A percentile compares a stretch with the other conserved stretches of the same genome.
Conservation (phyloP, 306 rosid species). For the Malus fusca region DNA sequence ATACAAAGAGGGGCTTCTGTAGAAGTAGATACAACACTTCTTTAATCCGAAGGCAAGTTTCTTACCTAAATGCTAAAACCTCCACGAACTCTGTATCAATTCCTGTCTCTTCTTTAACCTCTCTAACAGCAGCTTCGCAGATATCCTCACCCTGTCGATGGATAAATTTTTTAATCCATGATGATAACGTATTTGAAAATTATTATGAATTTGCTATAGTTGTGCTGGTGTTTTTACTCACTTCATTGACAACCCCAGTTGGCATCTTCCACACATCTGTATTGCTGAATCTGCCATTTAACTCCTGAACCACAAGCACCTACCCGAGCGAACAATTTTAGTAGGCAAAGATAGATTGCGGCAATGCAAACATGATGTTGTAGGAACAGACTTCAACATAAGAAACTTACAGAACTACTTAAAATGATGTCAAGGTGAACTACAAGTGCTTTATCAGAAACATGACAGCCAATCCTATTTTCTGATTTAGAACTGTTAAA, state of each 20-base stretch:
- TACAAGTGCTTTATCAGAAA: not conserved
- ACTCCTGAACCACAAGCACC: slow-evolving; percentile 85
- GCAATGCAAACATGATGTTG: not conserved
- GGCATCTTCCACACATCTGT: slow-evolving; percentile 82
- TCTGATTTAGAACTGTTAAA: not conserved
- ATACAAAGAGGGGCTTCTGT: not conserved
- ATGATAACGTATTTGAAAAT: not conserved
- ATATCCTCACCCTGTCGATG: slow-evolving; percentile 73
- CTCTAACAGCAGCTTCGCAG: slow-evolving; percentile 65
- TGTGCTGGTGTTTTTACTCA: slow-evolving; percentile 18
- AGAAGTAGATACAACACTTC: not conserved
- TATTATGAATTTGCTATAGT: not conserved
- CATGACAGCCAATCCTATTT: not conserved
- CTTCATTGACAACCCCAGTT: slow-evolving; percentile 74
- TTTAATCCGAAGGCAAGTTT: not conserved
- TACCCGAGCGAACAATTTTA: slow-evolving; percentile 6
- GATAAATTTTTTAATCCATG: not conserved
- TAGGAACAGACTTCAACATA: not conserved
- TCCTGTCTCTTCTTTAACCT: slow-evolving; percentile 90
- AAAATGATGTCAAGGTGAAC: not conserved
- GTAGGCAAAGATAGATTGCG: not conserved
- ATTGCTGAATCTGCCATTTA: slow-evolving; percentile 49
- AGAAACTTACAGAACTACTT: not conserved
- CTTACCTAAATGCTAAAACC: slow-evolving; percentile 78
- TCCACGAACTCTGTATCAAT: slow-evolving; percentile 68